Evolutionary conservation across 176 grass and related monocot species (phyloP).

Genomic region (Saccharum spontaneum): DNA sequence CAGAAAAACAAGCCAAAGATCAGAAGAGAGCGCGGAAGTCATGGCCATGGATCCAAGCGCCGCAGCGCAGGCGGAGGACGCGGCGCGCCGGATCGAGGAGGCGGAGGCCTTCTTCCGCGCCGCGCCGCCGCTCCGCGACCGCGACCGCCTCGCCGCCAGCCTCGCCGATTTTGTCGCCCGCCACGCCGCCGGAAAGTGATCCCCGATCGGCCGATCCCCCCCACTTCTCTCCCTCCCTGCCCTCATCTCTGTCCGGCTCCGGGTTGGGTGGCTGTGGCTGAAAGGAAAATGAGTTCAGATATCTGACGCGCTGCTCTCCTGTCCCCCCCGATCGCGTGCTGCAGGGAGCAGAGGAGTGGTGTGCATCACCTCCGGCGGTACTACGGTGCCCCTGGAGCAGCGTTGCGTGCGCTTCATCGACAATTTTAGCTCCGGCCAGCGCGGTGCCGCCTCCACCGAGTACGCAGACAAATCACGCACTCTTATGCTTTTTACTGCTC

Average conservation of each 20-base stretch:
- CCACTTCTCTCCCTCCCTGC: not conserved
- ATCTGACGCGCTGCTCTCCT: not conserved
- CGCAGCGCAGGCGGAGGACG: not conserved
- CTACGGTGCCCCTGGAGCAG: conserved; percentile 90
- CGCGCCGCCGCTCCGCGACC: conserved; percentile 41
- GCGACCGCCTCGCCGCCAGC: conserved; percentile 15
- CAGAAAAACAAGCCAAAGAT: not conserved
- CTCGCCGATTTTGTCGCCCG: conserved; percentile 37
- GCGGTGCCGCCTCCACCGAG: conserved; percentile 81
- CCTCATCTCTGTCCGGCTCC: not conserved
- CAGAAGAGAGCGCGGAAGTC: not conserved
- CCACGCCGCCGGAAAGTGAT: conserved; percentile 32
- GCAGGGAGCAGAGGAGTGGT: conserved; percentile 49
- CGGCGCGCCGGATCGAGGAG: conserved; percentile 7
- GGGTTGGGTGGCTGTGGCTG: not conserved
- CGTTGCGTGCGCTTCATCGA: conserved; percentile 91
- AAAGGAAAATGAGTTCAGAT: not conserved
- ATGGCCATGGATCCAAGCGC: conserved; percentile 31
- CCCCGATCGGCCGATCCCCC: not conserved
- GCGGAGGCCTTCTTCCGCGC: conserved; percentile 44
- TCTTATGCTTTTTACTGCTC: not conserved
- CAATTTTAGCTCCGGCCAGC: conserved; percentile 86
- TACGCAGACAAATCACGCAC: conserved; percentile 13
- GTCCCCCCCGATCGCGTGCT: not conserved
- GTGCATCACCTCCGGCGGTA: conserved; percentile 89